Evolutionary conservation across 495 filamentous ascomycete species (phyloP).

Genomic region (Penicillium psychrofluorescens): DNA sequence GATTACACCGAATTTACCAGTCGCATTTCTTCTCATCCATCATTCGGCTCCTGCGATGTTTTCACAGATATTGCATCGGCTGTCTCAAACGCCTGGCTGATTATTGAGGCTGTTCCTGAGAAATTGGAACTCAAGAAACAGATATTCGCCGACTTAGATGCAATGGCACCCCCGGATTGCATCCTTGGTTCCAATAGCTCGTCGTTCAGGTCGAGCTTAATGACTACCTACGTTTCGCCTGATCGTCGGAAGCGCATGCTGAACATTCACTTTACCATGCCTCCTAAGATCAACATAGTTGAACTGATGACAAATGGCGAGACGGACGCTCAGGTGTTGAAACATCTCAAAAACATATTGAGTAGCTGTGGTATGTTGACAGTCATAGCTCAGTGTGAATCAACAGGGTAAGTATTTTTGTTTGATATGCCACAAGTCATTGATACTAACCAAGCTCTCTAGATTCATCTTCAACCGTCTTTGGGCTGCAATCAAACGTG

Average conservation of each 20-base stretch:
- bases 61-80: conserved; percentile 19
- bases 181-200: conserved; percentile 41
- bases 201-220: conserved; percentile 20
- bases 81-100: conserved; percentile 26
- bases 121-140: conserved; percentile 38
- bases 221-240: conserved; percentile 10
- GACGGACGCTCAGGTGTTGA: conserved; percentile 38
- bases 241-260: conserved; percentile 14
- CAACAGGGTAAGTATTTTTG: conserved; percentile 32
- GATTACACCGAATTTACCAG: conserved; percentile 4
- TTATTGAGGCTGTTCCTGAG: conserved; percentile 49
- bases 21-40: conserved; percentile 3
- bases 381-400: conserved; percentile 31
- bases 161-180: conserved; percentile 29
- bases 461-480: no score
- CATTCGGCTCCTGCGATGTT: conserved; percentile 10
- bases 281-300: conserved; percentile 37
- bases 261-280: conserved; percentile 51
- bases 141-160: conserved; percentile 38
- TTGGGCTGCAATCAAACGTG: no score
- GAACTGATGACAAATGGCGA: conserved; percentile 50
- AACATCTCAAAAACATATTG: conserved; percentile 31
- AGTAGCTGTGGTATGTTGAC: conserved; percentile 34
- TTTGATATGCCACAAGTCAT: not conserved
- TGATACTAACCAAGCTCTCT: no score